Percentiles rank a stretch among this genome's conserved stretches.
Evolutionary conservation across 208 protist species (phyloP).

Genomic region (Leishmania amazonensis): DNA sequence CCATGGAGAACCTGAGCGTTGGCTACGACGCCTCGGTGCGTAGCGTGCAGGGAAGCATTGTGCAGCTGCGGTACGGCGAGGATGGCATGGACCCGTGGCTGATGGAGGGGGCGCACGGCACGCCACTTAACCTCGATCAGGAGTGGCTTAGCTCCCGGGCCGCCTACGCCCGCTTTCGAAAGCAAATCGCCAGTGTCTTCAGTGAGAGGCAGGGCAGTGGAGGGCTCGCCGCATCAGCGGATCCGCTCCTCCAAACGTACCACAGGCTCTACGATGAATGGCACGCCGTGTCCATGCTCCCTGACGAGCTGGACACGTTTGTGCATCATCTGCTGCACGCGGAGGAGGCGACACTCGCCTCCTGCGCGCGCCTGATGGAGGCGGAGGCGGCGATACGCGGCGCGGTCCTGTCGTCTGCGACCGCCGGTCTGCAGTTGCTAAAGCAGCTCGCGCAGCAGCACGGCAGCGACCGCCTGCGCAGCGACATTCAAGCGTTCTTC

Average conservation of each 20-base stretch:
- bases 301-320: constrained; percentile 52
- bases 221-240: background rate
- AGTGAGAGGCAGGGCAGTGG: background rate
- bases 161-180: constrained; percentile 49
- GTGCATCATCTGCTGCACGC: constrained; percentile 46
- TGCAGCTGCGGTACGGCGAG: constrained; percentile 99
- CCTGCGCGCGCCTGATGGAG: constrained; percentile 27
- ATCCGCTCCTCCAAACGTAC: constrained; percentile 14
- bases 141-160: constrained; percentile 78
- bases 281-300: constrained; percentile 58
- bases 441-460: constrained; percentile 23
- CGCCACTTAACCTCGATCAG: constrained; percentile 81
- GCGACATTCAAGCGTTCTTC: constrained; percentile 83
- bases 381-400: constrained; percentile 17
- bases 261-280: constrained; percentile 20
- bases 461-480: constrained; percentile 70
- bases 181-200: constrained; percentile 11
- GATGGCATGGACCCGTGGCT: constrained; percentile 98
- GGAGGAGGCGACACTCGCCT: constrained; percentile 25
- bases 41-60: constrained; percentile 90
- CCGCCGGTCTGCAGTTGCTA: constrained; percentile 15
- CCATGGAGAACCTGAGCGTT: constrained; percentile 98
- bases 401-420: background rate
- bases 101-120: constrained; percentile 95
- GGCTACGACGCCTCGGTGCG: constrained; percentile 99